Percentiles rank a stretch among this genome's conserved stretches.
Conservation (phyloP, 176 grass and related monocot genomes). For the Panicum miliaceum region DNA sequence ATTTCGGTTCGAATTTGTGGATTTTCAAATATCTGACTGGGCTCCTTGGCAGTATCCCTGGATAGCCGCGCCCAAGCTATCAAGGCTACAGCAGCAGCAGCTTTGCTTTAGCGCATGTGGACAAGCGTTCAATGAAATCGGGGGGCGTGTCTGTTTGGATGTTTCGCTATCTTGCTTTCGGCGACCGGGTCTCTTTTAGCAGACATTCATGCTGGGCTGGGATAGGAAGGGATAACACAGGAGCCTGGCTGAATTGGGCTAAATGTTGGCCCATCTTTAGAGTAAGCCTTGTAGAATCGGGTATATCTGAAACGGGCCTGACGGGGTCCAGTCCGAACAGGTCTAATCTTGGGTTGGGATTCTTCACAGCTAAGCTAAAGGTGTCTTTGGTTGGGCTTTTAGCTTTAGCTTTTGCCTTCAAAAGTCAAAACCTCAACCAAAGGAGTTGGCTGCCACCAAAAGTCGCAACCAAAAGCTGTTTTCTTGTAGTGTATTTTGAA, state of each 20-base stretch:
- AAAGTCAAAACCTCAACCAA: too few relatives aligned
- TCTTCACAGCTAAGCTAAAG: too few relatives aligned
- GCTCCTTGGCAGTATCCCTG: background rate
- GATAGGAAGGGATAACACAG: too few relatives aligned
- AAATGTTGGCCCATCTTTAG: background rate
- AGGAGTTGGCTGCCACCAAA: too few relatives aligned
- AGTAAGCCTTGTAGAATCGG: too few relatives aligned
- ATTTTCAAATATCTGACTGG: slow-evolving; percentile 13
- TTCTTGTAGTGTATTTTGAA: too few relatives aligned
- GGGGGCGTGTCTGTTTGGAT: slow-evolving; percentile 13
- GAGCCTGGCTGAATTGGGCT: background rate
- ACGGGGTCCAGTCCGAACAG: too few relatives aligned
- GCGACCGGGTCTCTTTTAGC: background rate
- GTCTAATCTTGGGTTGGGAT: too few relatives aligned
- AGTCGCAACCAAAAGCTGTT: too few relatives aligned
- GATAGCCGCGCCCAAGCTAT: background rate
- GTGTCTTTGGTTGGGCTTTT: too few relatives aligned
- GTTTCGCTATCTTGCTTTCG: slow-evolving; percentile 18
- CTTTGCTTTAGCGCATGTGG: slow-evolving; percentile 15
- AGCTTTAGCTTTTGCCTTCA: too few relatives aligned
- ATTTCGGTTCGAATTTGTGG: background rate
- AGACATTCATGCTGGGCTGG: background rate
- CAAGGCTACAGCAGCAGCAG: background rate
- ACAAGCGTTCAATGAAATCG: slow-evolving; percentile 12
- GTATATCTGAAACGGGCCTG: too few relatives aligned